A percentile compares a stretch with the other conserved stretches of the same genome.
Conservation (phyloP, 108 stramenopile species). For the Cafeteria roenbergensis region DNA sequence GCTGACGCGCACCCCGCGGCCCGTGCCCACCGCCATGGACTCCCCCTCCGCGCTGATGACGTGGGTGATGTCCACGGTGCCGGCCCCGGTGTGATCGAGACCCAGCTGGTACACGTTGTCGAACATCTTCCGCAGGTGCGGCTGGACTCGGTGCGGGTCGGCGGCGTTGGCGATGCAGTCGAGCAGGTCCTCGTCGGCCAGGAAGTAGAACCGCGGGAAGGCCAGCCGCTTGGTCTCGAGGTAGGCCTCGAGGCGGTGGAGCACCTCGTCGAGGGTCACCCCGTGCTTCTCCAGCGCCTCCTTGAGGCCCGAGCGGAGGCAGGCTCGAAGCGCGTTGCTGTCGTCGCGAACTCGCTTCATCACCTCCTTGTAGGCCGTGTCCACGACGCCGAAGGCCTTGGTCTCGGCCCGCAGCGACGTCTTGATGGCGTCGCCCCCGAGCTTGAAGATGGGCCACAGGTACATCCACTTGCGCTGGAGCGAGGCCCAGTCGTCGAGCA, state of each 20-base stretch:
- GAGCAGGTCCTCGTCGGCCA: conserved; percentile 35
- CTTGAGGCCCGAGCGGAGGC: conserved; percentile 24
- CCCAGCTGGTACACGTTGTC: conserved; percentile 26
- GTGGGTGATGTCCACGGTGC: conserved; percentile 23
- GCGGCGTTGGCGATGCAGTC: conserved; percentile 16
- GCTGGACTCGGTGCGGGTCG: conserved; percentile 33
- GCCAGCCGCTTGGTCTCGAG: conserved; percentile 29
- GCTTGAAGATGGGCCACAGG: conserved; percentile 32
- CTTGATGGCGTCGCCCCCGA: conserved; percentile 22
- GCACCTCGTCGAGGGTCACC: conserved; percentile 30
- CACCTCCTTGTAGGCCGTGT: conserved; percentile 28
- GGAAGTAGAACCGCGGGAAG: conserved; percentile 40
- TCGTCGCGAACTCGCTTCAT: conserved; percentile 27
- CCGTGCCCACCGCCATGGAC: conserved; percentile 27
- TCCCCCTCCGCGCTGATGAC: conserved; percentile 34
- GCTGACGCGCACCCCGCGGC: conserved; percentile 36
- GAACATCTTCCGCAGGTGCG: conserved; percentile 37
- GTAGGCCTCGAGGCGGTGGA: conserved; percentile 41
- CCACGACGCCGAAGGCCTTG: conserved; percentile 30
- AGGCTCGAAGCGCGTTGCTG: conserved; percentile 32
- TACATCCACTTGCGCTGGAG: conserved; percentile 45
- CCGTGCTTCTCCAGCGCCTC: conserved; percentile 26
- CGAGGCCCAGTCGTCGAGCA: conserved; percentile 36
- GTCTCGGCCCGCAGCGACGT: conserved; percentile 35
- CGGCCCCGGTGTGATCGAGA: conserved; percentile 18